Conservation (phyloP, 1,139 yeast species). For the Chernovozyma sophiae-reginae region DNA sequence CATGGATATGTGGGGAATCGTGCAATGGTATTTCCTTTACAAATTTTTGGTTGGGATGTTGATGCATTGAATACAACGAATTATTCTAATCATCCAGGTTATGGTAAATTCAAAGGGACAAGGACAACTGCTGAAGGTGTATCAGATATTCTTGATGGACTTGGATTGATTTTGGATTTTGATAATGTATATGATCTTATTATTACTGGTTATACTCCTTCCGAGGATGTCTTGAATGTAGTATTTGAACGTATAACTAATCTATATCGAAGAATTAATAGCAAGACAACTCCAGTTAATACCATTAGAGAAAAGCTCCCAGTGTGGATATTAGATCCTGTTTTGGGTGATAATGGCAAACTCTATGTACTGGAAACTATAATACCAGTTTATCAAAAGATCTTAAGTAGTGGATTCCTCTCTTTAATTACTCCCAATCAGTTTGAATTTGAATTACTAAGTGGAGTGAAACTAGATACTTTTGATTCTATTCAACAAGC, state of each 20-base stretch:
- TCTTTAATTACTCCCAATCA: constrained; percentile 38
- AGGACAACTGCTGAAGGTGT: constrained; percentile 17
- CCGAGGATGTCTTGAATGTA: constrained; percentile 45
- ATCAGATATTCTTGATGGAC: constrained; percentile 20
- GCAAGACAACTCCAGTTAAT: constrained; percentile 8
- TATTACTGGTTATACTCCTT: constrained; percentile 71
- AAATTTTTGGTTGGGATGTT: constrained; percentile 78
- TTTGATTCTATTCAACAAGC: constrained; percentile 22
- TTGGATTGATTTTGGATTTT: constrained; percentile 20
- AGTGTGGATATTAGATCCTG: constrained; percentile 37
- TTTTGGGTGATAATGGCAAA: constrained; percentile 38
- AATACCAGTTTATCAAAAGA: constrained; percentile 24
- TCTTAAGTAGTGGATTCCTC: constrained; percentile 26
- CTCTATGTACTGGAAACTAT: constrained; percentile 33
- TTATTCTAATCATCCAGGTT: constrained; percentile 80
- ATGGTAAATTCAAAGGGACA: constrained; percentile 42
- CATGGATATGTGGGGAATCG: constrained; percentile 87
- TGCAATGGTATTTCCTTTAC: constrained; percentile 78
- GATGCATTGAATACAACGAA: constrained; percentile 78
- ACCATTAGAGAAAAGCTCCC: constrained; percentile 11
- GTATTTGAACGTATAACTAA: constrained; percentile 40
- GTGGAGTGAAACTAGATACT: constrained; percentile 18
- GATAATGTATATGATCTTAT: constrained; percentile 50
- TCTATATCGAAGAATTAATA: constrained; percentile 7
- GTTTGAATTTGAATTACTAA: constrained; percentile 35